Conservation (phyloP, 768 basidiomycete genomes). For the Auriscalpium vulgare region DNA sequence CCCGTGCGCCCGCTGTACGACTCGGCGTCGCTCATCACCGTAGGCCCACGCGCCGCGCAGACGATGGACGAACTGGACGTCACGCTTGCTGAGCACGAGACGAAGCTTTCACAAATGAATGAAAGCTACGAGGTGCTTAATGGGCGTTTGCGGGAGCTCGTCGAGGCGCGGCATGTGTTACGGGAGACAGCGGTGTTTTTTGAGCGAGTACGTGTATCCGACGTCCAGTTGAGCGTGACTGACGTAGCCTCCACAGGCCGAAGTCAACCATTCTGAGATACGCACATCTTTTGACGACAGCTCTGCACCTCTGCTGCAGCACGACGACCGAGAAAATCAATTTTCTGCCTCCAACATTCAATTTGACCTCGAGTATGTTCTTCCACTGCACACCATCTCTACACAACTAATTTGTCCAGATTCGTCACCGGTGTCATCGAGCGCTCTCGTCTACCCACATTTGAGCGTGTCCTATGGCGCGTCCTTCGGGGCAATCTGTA, state of each 20-base stretch:
- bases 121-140: slow-evolving; percentile 84
- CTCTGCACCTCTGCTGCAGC: slow-evolving; percentile 82
- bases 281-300: slow-evolving; percentile 89
- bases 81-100: slow-evolving; percentile 81
- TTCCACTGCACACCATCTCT: neutral
- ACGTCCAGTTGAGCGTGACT: neutral
- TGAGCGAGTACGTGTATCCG: slow-evolving; percentile 45
- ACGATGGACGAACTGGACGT: slow-evolving; percentile 90
- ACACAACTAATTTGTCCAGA: slow-evolving; percentile 28
- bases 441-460: slow-evolving; percentile 82
- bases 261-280: slow-evolving; percentile 70
- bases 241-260: slow-evolving; percentile 44
- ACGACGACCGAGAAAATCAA: slow-evolving; percentile 77
- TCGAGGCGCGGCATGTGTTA: slow-evolving; percentile 92
- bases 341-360: slow-evolving; percentile 40
- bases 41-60: slow-evolving; percentile 88
- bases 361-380: slow-evolving; percentile 82
- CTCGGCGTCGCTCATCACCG: slow-evolving; percentile 77
- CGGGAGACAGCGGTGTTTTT: slow-evolving; percentile 96
- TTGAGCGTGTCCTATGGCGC: slow-evolving; percentile 97
- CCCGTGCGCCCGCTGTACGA: slow-evolving; percentile 82
- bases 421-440: slow-evolving; percentile 98
- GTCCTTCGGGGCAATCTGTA: slow-evolving; percentile 95
- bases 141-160: slow-evolving; percentile 75
- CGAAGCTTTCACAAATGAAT: slow-evolving; percentile 83